A percentile compares a stretch with the other conserved stretches of the same genome.
Conservation (phyloP, 75 land plant species). For the Cryptomeria japonica region DNA sequence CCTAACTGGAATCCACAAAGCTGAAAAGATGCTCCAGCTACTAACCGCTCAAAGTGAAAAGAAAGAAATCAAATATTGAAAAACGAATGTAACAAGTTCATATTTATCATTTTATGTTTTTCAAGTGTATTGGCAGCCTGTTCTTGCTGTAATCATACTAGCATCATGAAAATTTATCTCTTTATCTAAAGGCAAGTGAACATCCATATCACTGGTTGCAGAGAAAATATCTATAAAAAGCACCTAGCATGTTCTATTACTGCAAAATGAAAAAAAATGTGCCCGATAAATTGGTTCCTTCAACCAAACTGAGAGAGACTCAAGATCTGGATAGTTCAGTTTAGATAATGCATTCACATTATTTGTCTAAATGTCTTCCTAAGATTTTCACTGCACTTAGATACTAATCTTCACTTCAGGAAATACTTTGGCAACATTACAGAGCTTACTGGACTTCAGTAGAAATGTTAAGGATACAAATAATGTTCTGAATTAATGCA, state of each 20-base stretch:
- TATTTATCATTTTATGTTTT: background rate
- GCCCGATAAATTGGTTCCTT: background rate
- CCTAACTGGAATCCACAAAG: background rate
- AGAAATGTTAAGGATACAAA: background rate
- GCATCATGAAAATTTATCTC: background rate
- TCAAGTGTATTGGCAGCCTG: background rate
- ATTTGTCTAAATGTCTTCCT: background rate
- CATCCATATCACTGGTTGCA: background rate
- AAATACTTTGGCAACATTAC: background rate
- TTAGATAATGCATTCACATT: background rate
- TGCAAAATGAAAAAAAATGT: background rate
- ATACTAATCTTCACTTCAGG: background rate
- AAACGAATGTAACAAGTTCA: background rate
- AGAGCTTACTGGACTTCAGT: background rate
- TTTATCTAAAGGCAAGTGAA: background rate
- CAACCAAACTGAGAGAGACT: background rate
- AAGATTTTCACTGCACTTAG: background rate
- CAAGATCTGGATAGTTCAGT: background rate
- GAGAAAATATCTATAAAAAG: background rate
- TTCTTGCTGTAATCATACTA: background rate
- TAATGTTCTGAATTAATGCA: background rate
- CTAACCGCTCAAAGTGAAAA: background rate
- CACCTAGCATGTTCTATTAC: background rate
- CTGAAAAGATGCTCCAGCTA: background rate
- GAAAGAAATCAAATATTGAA: background rate